These are phyloP conservation scores for Xylaria sp. DNA, from an alignment of 2,329 filamentous ascomycete genomes.

Conservation along the genomic window DNA sequence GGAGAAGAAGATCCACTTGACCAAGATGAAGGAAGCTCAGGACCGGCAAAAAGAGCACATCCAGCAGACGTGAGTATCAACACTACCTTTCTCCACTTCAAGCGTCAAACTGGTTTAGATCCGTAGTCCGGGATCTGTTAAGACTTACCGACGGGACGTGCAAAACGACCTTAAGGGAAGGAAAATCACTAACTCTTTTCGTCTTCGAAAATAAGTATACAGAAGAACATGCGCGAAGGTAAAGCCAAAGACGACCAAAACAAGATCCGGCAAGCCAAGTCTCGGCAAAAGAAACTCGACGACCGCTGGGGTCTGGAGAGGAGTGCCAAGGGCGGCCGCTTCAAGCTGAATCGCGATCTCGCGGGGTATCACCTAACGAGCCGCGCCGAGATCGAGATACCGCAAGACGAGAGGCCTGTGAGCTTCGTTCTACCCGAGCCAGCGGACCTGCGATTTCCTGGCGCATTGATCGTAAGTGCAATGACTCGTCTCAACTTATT, in stretches of 20 bases:
- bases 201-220: slow-evolving; percentile 57
- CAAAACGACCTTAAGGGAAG: not conserved
- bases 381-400: slow-evolving; percentile 77
- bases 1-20: slow-evolving; percentile 75
- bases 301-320: slow-evolving; percentile 83
- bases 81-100: not conserved
- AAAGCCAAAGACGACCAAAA: slow-evolving; percentile 84
- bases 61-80: slow-evolving; percentile 66
- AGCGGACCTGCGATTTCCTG: slow-evolving; percentile 78
- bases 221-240: slow-evolving; percentile 78
- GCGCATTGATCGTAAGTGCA: slow-evolving; percentile 66
- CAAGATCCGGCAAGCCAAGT: slow-evolving; percentile 86
- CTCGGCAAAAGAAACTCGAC: slow-evolving; percentile 84
- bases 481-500: not conserved
- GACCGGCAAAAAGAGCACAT: slow-evolving; percentile 85
- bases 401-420: slow-evolving; percentile 69
- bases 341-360: slow-evolving; percentile 83
- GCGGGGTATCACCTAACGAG: slow-evolving; percentile 68
- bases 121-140: not conserved
- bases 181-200: slow-evolving; percentile 6
- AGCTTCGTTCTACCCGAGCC: slow-evolving; percentile 70
- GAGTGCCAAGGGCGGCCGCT: slow-evolving; percentile 75
- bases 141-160: not conserved
- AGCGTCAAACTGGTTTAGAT: not conserved
- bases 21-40: slow-evolving; percentile 82